Conservation (phyloP, 257 asterid genomes). For the Marsdenia floribunda region DNA sequence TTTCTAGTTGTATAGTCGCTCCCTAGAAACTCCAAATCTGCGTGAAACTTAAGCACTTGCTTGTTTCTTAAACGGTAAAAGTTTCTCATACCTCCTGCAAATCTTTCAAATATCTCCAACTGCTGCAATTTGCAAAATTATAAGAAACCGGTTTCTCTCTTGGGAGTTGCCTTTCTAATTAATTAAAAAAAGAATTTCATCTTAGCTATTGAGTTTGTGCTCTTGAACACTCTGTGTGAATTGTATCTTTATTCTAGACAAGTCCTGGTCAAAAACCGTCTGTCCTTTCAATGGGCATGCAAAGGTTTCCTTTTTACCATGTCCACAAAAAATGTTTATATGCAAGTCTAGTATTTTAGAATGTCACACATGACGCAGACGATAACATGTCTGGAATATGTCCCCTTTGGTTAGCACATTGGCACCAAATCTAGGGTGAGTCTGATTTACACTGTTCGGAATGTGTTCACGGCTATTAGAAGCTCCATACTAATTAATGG, state of each 20-base stretch:
- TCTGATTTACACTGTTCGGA: background rate
- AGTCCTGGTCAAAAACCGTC: background rate
- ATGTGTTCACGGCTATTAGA: background rate
- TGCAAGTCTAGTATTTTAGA: background rate
- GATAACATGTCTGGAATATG: background rate
- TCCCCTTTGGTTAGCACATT: constrained; percentile 7
- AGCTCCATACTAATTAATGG: background rate
- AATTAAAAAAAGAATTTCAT: background rate
- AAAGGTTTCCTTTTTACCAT: background rate
- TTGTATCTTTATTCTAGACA: constrained; percentile 1
- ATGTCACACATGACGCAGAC: background rate
- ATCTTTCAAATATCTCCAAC: background rate
- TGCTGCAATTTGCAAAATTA: background rate
- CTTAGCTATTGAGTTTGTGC: background rate
- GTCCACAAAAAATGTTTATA: too few relatives aligned
- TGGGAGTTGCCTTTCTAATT: background rate
- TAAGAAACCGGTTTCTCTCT: background rate
- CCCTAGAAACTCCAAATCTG: background rate
- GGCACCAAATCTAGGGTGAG: background rate
- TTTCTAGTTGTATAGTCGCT: background rate
- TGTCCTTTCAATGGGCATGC: background rate
- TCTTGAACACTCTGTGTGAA: too few relatives aligned
- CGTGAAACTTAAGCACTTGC: background rate
- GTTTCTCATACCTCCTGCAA: background rate
- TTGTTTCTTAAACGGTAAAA: background rate